phyloP scores from a whole-genome alignment of 495 filamentous ascomycete species.

The Talaromyces wortmannii region DNA sequence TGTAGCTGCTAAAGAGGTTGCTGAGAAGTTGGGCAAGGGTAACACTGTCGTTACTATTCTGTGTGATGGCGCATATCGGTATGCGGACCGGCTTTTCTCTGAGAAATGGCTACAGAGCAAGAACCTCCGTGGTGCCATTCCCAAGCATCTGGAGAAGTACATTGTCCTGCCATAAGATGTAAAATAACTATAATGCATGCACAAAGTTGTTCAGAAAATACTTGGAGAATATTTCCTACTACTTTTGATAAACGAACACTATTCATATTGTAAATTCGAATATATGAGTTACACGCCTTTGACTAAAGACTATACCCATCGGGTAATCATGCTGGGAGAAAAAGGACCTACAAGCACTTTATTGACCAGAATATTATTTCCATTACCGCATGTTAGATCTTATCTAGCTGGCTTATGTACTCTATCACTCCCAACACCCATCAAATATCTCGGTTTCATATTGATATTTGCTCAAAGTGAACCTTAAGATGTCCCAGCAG shows the following conservation, averaged over 20 bases:
- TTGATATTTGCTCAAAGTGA: too few relatives aligned
- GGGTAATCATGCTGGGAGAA: too few relatives aligned
- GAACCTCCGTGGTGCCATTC: constrained; percentile 75
- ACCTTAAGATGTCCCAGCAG: too few relatives aligned
- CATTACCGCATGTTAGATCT: too few relatives aligned
- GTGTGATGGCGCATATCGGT: constrained; percentile 92
- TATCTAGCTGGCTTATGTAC: too few relatives aligned
- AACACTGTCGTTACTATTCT: constrained; percentile 90
- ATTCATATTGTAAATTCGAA: constrained; percentile 2
- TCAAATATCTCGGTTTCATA: too few relatives aligned
- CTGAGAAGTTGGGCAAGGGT: constrained; percentile 81
- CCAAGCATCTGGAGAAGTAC: constrained; percentile 81
- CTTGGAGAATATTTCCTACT: background rate
- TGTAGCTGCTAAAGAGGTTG: constrained; percentile 89
- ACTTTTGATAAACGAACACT: constrained; percentile 4
- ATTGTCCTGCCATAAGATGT: constrained; percentile 71
- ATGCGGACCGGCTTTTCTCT: constrained; percentile 90
- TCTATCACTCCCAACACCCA: too few relatives aligned
- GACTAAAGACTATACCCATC: constrained; percentile 40
- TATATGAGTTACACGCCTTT: constrained; percentile 2
- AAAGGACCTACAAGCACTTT: too few relatives aligned
- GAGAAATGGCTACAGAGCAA: constrained; percentile 82
- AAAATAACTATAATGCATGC: constrained; percentile 5
- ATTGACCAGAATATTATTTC: too few relatives aligned
- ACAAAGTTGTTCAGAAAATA: constrained; percentile 7